Evolutionary conservation across 768 basidiomycete genomes (phyloP), one percentile per base, ranked within the genome.

Genomic region (Candolleomyces aberdarensis): DNA sequence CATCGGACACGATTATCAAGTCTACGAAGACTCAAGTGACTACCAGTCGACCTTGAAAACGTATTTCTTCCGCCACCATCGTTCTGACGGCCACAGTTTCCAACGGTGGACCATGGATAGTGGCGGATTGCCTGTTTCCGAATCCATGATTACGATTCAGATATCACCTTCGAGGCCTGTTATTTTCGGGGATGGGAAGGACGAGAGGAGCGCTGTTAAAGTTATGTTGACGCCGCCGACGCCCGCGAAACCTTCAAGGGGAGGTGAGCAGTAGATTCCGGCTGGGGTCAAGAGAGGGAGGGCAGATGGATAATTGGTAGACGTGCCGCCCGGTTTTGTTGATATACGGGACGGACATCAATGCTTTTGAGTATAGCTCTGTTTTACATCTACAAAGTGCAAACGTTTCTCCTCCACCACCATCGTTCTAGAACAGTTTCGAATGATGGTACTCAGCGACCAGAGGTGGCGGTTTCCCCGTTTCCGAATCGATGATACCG

Each of bases 141-240:
- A 56, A 5, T 56, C 44, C 46, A 56, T 60, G 52, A 41, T 39
- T 14, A 58, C 39, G 4, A 67, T 67, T 32, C 62, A 63, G 22
- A 66, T 73, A 20, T 74, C 73, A 14, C 69, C 72, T 47, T 75
- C 74, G 17, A 64, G 65, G 8, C 71, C 74, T 1, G 56, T 67
- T 6, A 66, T 74, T 40, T 74, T 72, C 59, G 70, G 71, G 58
- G 56, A 64, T 48, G 62, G 58, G 48, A 63, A 67, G 44, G 61
- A 65, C 36, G 57, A 56, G 31, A 66, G 67, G 44, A 59, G 58
- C 26, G 61, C 63, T 1, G 65, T 75, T 40, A 69, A 67, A 49
- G 66, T 74, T n/a, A 62, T 70, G 59, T 56, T 75, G 32, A 75
- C 74, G 49, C 74, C 74, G 13, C 74, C 74, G 22, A 74, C 72